Percentiles rank a stretch among this genome's conserved stretches.
Conservation (phyloP, 2,329 filamentous ascomycete species). For the Scedosporium aurantiacum region DNA sequence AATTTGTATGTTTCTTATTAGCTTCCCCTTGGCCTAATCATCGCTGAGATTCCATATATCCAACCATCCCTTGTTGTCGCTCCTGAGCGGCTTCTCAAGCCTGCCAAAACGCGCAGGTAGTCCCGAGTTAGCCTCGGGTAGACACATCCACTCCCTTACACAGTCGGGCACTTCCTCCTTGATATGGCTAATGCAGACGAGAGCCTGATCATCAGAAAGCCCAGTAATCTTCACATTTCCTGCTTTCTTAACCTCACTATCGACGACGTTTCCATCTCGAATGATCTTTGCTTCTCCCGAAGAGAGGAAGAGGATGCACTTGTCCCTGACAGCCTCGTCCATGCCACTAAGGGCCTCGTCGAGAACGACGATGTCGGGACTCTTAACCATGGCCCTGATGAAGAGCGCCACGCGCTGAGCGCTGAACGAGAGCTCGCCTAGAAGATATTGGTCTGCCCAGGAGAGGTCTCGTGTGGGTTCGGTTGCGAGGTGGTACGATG, state of each 20-base stretch:
- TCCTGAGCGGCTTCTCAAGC: constrained; percentile 49
- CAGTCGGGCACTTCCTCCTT: constrained; percentile 81
- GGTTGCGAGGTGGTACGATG: constrained; percentile 22
- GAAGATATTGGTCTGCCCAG: constrained; percentile 59
- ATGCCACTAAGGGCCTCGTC: constrained; percentile 86
- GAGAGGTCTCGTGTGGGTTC: constrained; percentile 13
- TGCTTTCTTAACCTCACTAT: constrained; percentile 32
- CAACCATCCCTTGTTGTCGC: constrained; percentile 47
- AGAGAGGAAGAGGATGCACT: constrained; percentile 72
- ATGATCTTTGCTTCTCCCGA: constrained; percentile 43
- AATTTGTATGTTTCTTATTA: not conserved
- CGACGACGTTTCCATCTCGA: constrained; percentile 25
- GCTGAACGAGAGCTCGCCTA: constrained; percentile 67
- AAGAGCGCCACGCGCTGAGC: constrained; percentile 80
- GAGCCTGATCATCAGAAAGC: constrained; percentile 58
- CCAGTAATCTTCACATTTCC: constrained; percentile 46
- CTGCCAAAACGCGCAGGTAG: constrained; percentile 51
- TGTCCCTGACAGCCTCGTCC: constrained; percentile 71
- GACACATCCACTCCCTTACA: constrained; percentile 73
- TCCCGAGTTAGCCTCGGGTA: constrained; percentile 64
- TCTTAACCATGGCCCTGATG: constrained; percentile 68
- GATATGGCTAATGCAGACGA: constrained; percentile 88
- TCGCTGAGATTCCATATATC: constrained; percentile 42
- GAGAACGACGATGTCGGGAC: constrained; percentile 69
- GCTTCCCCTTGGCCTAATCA: not conserved